phyloP scores from a whole-genome alignment of 1,284 basidiomycete genomes.

The Marasmius sp. region DNA sequence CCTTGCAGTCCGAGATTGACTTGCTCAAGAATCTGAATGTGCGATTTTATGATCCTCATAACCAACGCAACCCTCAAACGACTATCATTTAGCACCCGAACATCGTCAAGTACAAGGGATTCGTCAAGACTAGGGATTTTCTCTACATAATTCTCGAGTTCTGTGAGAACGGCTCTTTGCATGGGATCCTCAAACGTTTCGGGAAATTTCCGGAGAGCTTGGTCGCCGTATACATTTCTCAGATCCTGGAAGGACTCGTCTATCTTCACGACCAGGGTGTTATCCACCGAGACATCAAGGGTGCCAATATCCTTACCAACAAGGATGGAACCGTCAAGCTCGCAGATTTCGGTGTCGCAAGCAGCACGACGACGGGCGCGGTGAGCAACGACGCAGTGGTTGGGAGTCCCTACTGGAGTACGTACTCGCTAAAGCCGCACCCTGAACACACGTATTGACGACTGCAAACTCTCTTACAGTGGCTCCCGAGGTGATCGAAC shows the following conservation, averaged over 20 bases:
- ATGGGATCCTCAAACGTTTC: slow-evolving; percentile 94
- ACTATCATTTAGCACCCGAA: slow-evolving; percentile 68
- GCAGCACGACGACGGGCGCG: slow-evolving; percentile 68
- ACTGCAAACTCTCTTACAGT: slow-evolving; percentile 45
- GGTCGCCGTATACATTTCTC: slow-evolving; percentile 94
- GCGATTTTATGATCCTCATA: slow-evolving; percentile 23
- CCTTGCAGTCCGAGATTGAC: slow-evolving; percentile 87
- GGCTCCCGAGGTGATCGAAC: slow-evolving; percentile 98
- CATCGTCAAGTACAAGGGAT: slow-evolving; percentile 99
- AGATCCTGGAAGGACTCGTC: slow-evolving; percentile 88
- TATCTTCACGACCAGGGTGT: slow-evolving; percentile 98
- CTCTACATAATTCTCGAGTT: slow-evolving; percentile 98
- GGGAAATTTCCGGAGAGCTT: slow-evolving; percentile 95
- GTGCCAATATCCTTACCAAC: slow-evolving; percentile 96
- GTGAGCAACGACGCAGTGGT: slow-evolving; percentile 87
- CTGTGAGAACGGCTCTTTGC: slow-evolving; percentile 97
- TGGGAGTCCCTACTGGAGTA: slow-evolving; percentile 97
- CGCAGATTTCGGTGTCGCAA: slow-evolving; percentile 92
- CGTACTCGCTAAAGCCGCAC: slow-evolving; percentile 28
- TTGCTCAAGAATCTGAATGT: slow-evolving; percentile 95
- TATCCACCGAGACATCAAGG: slow-evolving; percentile 98
- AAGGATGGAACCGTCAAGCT: slow-evolving; percentile 97
- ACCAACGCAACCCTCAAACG: slow-evolving; percentile 4
- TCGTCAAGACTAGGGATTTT: slow-evolving; percentile 91
- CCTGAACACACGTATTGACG: slow-evolving; percentile 9